Evolutionary conservation across 2,329 filamentous ascomycete genomes (phyloP), one percentile per base, ranked within the genome.

Genomic region (Fusarium verrucosum): DNA sequence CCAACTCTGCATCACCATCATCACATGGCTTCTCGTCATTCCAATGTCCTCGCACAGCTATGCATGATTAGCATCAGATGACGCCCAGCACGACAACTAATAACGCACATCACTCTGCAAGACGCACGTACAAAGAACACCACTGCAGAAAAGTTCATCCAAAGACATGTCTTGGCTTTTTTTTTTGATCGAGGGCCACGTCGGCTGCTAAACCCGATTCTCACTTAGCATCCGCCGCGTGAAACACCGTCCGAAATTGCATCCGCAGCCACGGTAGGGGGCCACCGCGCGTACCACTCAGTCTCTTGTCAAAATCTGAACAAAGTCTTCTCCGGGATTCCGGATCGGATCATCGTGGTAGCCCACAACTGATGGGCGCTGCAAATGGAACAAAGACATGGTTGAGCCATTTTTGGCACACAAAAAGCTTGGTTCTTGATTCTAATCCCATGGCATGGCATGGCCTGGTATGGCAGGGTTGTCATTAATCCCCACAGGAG

Each of bases 201-300:
- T 72, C 64, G 54, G 56, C 68, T 54, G n/a, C 68, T 70, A 69
- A 50, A 19, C 70, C 65, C 19, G 32, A 63, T 62, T 65, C 46
- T 37, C 49, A 50, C 45, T 56, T 72, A 72, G 70, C 45, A 50
- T 44, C 25, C 50, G 30, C 58, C 60, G 64, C 46, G 66, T 71
- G 73, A 72, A 72, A 72, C 70, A 62, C 4, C 58, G 76, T 74
- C 70, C 73, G 74, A 77, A 72, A 76, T 77, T 76, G 69, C 73
- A 69, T 65, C 74, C 72, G 74, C 68, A 61, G 69, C 74, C 70
- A 74, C 66, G 41, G 36, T 14, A 51, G n/a, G 22, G 57, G 57
- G 46, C 30, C 43, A 65, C 63, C 54, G 47, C 60, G 63, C 66
- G 66, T 65, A 65, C 62, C 43, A 53, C 28, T 22, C 25, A 50